Evolutionary conservation across 495 filamentous ascomycete genomes (phyloP), one percentile per base, ranked within the genome.

Genomic region (Lasiosphaeria miniovina): DNA sequence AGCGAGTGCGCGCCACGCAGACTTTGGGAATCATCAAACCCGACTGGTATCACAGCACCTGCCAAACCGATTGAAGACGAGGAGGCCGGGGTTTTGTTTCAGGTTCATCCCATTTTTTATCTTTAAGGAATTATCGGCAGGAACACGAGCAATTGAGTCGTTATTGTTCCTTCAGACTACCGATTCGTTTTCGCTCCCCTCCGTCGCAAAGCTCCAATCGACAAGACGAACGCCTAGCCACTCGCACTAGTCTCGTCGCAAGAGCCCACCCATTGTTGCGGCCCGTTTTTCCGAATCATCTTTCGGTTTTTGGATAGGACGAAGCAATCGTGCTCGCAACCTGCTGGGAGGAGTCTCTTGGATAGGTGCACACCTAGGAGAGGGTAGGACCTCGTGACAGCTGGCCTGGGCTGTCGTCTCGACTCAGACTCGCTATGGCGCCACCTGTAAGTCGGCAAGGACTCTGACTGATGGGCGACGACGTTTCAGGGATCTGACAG

Each of bases 361-460:
- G 43, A 46, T 46, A 5, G 12, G 43, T n/a, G 15, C 43, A n/a
- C 15, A n/a, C 6, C 43, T 14, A 46, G 12, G 43, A 46, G 15
- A n/a, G 43, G 43, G 12, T n/a, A 46, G 32, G 15, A 1, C 4
- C 24, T 32, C n/a, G 49, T 31, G n/a, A 51, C 49, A 24, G 24
- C 24, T 24, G 24, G 24, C 24, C 24, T 24, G 43, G 43, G 43
- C 43, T 9, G 43, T 46, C 12, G 24, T 24, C 24, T 2, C 24
- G 24, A 24, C 46, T 4, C 33, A 11, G 35, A 43, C 10, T 43
- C 49, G 40, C 57, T 35, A 74, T 72, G 69, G 67, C 67, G 54
- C 73, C 70, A 41, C 55, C 61, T 15, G 73, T 74, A 60, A 61
- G 71, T 71, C 24, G 36, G 32, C 8, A 15, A 55, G 4, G 9